These are phyloP conservation scores for Podaxis carcinomalis DNA, from an alignment of 768 basidiomycete species.

Conservation along the genomic window DNA sequence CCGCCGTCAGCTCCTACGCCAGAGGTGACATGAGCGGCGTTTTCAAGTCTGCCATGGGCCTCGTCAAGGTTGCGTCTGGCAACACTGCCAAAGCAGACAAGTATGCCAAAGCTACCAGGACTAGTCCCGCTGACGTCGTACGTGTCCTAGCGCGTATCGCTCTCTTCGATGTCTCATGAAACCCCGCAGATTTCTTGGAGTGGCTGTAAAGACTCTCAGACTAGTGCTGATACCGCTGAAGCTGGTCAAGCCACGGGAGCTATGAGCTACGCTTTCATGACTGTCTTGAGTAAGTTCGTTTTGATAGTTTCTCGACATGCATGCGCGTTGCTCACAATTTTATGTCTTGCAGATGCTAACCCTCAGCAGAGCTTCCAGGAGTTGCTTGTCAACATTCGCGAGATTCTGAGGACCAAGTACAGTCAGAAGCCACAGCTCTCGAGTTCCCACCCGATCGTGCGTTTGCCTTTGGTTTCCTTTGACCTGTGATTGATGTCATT, in stretches of 20 bases:
- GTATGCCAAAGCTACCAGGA: slow-evolving; percentile 56
- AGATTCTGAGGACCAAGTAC: slow-evolving; percentile 34
- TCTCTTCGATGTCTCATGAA: background rate
- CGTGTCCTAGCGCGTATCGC: slow-evolving; percentile 22
- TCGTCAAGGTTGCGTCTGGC: slow-evolving; percentile 75
- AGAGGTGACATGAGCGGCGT: slow-evolving; percentile 79
- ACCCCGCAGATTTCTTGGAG: slow-evolving; percentile 71
- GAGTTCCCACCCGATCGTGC: slow-evolving; percentile 36
- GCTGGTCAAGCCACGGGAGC: slow-evolving; percentile 67
- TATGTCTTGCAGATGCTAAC: slow-evolving; percentile 28
- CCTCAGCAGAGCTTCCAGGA: slow-evolving; percentile 40
- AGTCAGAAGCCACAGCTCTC: slow-evolving; percentile 42
- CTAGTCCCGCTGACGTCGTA: slow-evolving; percentile 84
- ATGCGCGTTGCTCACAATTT: background rate
- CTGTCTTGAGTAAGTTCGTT: slow-evolving; percentile 40
- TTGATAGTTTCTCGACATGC: background rate
- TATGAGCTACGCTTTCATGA: slow-evolving; percentile 72
- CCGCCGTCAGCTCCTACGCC: slow-evolving; percentile 72
- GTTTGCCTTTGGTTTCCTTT: slow-evolving; percentile 12
- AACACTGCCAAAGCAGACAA: slow-evolving; percentile 59
- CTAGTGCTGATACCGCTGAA: slow-evolving; percentile 75
- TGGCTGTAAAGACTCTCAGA: slow-evolving; percentile 77
- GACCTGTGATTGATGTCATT: background rate
- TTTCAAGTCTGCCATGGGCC: slow-evolving; percentile 64
- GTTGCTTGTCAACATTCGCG: slow-evolving; percentile 35